Percentiles rank a stretch among this genome's conserved stretches.
Evolutionary conservation across 148 eudicot species (phyloP).

Genomic region (Euryodendron excelsum): DNA sequence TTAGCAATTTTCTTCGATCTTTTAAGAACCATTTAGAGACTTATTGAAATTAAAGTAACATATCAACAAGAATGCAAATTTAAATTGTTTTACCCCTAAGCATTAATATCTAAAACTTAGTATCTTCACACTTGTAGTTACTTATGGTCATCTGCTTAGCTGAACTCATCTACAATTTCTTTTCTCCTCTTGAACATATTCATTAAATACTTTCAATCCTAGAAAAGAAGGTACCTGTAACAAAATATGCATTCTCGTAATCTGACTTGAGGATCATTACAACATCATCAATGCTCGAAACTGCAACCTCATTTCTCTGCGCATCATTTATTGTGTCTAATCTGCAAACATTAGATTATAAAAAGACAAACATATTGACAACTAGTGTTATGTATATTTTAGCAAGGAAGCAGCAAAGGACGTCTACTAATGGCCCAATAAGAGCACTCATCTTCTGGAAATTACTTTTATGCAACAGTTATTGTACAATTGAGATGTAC

Average conservation of each 20-base stretch:
- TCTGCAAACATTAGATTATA: slow-evolving; percentile 29
- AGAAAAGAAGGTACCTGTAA: slow-evolving; percentile 52
- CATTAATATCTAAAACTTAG: neutral
- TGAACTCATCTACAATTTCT: neutral
- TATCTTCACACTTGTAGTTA: neutral
- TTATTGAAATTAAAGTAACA: neutral
- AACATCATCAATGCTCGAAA: slow-evolving; percentile 65
- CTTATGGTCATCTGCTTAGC: neutral
- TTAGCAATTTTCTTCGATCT: neutral
- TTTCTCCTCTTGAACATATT: neutral
- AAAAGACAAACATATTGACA: neutral
- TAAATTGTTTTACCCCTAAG: neutral
- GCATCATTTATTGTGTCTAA: slow-evolving; percentile 24
- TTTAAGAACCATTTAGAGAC: neutral
- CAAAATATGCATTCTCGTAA: slow-evolving; percentile 79
- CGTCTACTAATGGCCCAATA: slow-evolving; percentile 9
- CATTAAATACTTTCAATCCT: neutral
- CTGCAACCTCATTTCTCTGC: slow-evolving; percentile 29
- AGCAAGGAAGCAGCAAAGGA: neutral
- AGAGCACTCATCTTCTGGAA: neutral
- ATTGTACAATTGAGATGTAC: neutral
- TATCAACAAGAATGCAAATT: neutral
- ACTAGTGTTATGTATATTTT: neutral
- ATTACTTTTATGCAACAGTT: neutral
- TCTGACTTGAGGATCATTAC: slow-evolving; percentile 53